Evolutionary conservation across 306 rosid species (phyloP), one percentile per base, ranked within the genome.

Genomic region (Inga laurina): DNA sequence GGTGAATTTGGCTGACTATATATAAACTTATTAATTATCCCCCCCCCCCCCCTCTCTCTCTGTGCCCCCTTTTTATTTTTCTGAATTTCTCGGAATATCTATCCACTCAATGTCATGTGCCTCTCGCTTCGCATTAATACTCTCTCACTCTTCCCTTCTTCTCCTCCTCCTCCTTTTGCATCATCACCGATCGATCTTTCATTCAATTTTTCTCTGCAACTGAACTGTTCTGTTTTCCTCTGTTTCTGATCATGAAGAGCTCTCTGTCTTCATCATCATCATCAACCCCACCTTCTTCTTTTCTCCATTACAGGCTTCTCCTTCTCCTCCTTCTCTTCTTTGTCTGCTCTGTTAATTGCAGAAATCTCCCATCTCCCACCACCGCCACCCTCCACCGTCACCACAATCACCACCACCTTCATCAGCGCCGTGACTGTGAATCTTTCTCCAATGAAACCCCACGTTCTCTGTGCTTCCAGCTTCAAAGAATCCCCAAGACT

Each of bases 381-480:
- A 27, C 74, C 74, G 10, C 27, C 70, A 13, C 27, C 87, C 8
- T 81, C 90, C 84, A 83, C 77, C 39, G 32, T 4, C 41, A 14
- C 41, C 18, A 62, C 11, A 3, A 56, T 3, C 5, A 21, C 80
- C 81, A 12, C 11, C 30, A 57, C 13, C 30, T 2, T 3, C 27
- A 8, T 8, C 65, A 8, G 79, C 85, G 4, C 34, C 87, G 71
- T 41, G 52, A 83, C 14, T 94, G 98, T 84, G 90, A 81, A 49
- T 83, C 95, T 27, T 86, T 94, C 59, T 85, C 94, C 24, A 90
- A 61, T 34, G 82, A 77, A 85, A 89, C 66, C 45, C 61, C 89
- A 44, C 98, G 92, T 82, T 88, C 97, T 81, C 76, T 96, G 79
- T 96, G 99, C 82, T 73, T 75, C 52, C 84, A 89, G 14, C 86